Evolutionary conservation across 805 yeast genomes (phyloP), one percentile per base, ranked within the genome.

Genomic region (Kuraishia capsulata): DNA sequence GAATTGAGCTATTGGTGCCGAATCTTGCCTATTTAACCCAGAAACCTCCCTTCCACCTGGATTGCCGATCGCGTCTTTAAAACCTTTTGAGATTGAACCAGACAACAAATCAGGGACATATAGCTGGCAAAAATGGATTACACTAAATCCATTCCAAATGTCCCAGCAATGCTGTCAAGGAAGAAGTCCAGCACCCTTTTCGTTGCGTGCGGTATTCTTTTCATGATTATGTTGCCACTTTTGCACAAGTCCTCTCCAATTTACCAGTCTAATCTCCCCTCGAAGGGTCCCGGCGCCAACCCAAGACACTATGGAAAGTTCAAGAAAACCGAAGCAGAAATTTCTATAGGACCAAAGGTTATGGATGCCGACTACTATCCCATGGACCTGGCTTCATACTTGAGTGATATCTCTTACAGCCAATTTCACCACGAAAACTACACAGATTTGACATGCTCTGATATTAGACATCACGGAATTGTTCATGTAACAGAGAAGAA

Each of bases 401-500:
- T 36, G 17, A 20, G 26, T 26, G 24, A 20, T 20, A 28, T 28
- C 4, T 16, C 21, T 26, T 6, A 3, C 26, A 13, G 20, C 5
- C 26, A 11, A 8, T 17, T 18, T 4, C 20, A n/a, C 28, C 9
- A 26, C 18, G 14, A 23, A 11, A 35, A 36, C 23, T 36, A 36
- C 32, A 29, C 31, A 9, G 38, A 36, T 6, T 24, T 36, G 26
- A 4, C 18, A 19, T 36, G 38, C 19, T 18, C 33, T 14, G 38
- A 36, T 20, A 18, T 36, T 8, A 21, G 20, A 18, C 32, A 28
- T 23, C 38, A 33, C 20, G 30, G 36, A 17, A 14, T 33, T 11
- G 30, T 38, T 4, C 24, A 33, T n/a, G 20, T 21, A 11, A 38
- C 36, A 8, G 28, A 24, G 24, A 38, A 38, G 31, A 33, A 32